phyloP scores from a whole-genome alignment of 1,139 yeast species.

The Nematodospora anomalae region DNA sequence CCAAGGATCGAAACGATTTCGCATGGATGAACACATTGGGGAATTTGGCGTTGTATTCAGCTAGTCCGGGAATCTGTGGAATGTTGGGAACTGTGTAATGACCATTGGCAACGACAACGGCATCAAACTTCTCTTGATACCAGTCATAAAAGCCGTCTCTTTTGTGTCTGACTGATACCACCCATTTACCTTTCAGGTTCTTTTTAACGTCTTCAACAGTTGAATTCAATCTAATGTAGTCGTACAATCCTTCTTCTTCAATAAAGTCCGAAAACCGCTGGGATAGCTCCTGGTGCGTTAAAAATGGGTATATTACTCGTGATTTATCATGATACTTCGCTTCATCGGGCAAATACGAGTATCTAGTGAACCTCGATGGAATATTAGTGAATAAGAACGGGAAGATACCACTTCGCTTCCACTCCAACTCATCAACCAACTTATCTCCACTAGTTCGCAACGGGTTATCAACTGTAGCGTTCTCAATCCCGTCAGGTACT shows the following conservation, averaged over 20 bases:
- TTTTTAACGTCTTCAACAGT: slow-evolving; percentile 41
- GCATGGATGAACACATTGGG: slow-evolving; percentile 59
- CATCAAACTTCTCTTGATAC: slow-evolving; percentile 47
- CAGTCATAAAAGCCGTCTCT: slow-evolving; percentile 25
- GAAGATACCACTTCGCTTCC: slow-evolving; percentile 46
- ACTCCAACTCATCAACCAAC: slow-evolving; percentile 25
- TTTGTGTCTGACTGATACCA: slow-evolving; percentile 32
- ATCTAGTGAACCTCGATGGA: slow-evolving; percentile 44
- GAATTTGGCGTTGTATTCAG: slow-evolving; percentile 43
- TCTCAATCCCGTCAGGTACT: slow-evolving; percentile 19
- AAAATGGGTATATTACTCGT: slow-evolving; percentile 38
- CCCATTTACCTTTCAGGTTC: slow-evolving; percentile 39
- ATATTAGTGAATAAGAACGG: slow-evolving; percentile 48
- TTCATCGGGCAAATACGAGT: slow-evolving; percentile 37
- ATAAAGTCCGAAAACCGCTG: slow-evolving; percentile 30
- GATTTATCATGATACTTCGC: slow-evolving; percentile 25
- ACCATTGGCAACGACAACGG: slow-evolving; percentile 54
- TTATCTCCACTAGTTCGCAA: slow-evolving; percentile 13
- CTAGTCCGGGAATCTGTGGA: slow-evolving; percentile 52
- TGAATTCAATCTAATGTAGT: slow-evolving; percentile 38
- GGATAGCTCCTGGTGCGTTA: slow-evolving; percentile 40
- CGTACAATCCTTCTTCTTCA: slow-evolving; percentile 26
- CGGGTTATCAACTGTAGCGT: slow-evolving; percentile 21
- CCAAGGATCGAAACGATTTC: slow-evolving; percentile 54
- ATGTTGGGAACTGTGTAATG: slow-evolving; percentile 53